These are phyloP conservation scores for Trichosporon inkin DNA, from an alignment of 1,284 basidiomycete genomes.

Conservation along the genomic window DNA sequence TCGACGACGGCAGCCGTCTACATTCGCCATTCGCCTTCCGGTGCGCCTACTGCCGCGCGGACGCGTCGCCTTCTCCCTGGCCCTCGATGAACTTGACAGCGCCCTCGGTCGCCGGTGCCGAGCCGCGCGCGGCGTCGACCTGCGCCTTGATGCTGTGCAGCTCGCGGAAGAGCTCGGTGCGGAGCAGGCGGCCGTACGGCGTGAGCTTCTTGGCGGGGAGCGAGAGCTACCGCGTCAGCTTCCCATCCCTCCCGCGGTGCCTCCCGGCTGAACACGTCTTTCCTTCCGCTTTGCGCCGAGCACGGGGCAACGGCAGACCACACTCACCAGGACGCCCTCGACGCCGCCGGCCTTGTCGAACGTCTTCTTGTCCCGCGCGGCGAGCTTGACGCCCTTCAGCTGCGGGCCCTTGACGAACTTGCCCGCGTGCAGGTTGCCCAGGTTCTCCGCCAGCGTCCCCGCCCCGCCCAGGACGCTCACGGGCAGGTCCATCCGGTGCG, in stretches of 20 bases:
- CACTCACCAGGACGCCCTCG: conserved; percentile 47
- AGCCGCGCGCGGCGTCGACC: conserved; percentile 3
- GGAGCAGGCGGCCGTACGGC: conserved; percentile 40
- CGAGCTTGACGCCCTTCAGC: conserved; percentile 41
- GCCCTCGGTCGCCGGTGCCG: too few species aligned
- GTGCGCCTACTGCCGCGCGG: too few species aligned
- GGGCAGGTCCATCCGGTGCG: conserved; percentile 54
- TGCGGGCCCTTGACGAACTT: conserved; percentile 11
- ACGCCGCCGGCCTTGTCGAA: conserved; percentile 48
- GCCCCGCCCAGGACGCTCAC: conserved; percentile 31
- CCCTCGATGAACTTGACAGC: not conserved
- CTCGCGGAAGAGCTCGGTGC: conserved; percentile 40
- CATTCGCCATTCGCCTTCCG: too few species aligned
- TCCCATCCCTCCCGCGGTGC: too few species aligned
- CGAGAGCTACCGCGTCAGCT: conserved; percentile 34
- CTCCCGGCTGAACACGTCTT: not conserved
- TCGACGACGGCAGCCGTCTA: too few species aligned
- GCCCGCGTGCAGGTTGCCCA: not conserved
- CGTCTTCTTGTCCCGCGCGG: conserved; percentile 35
- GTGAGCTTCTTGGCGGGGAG: conserved; percentile 41
- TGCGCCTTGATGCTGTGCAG: conserved; percentile 28
- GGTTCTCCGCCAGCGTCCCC: not conserved
- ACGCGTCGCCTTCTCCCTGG: too few species aligned
- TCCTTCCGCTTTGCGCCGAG: too few species aligned
- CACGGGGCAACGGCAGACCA: too few species aligned